Base-by-base conservation (phyloP, 495 filamentous ascomycete genomes). In the Parachaetomium inaequale region DNA sequence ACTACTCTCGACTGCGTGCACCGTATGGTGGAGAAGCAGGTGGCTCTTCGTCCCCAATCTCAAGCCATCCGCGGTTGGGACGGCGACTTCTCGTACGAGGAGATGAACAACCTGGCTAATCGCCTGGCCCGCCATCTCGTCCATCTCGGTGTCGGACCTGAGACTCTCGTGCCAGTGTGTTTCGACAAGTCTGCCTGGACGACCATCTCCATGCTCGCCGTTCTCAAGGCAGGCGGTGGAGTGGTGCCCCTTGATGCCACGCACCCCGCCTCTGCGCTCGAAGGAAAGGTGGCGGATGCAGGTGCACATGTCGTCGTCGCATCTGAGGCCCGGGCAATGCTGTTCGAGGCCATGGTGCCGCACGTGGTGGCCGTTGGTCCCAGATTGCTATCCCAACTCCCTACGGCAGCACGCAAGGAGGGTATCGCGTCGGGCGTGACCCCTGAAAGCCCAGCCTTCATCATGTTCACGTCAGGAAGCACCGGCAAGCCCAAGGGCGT, bases 181-280 rank as follows among this genome's bases (percentile, higher is more conserved):
- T 70, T 83, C 10, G 77, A 83, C 53, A 84, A 83, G 67, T 83
- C 80, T 4, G 58, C 67, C n/a, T 75, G 72, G 73, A 68, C 73
- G 15, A 59, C 76, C n/a, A 74, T 83, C n/a, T 70, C 77, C 4
- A 72, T 78, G 21, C 62, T 84, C 7, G 81, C 72, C 4, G 67
- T 82, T 4, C 55, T 83, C 40, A 78, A 76, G 36, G 72, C 81
- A 4, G 81, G 81, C 8, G 79, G 68, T 3, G 74, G 59, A 19
- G 75, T 72, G 62, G 82, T 86, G 21, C 81, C 82, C 5, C 69
- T 87, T 21, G 83, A 87, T 38, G 79, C 84, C 8, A 73, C 73
- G 4, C 83, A 88, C 58, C 85, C 10, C 5, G 56, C 45, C 0
- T 12, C 26, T 60, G 23, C 42, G 38, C 29, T 63, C 25, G 25